Conservation (phyloP, 495 filamentous ascomycete species). For the Cercophora scortea region DNA sequence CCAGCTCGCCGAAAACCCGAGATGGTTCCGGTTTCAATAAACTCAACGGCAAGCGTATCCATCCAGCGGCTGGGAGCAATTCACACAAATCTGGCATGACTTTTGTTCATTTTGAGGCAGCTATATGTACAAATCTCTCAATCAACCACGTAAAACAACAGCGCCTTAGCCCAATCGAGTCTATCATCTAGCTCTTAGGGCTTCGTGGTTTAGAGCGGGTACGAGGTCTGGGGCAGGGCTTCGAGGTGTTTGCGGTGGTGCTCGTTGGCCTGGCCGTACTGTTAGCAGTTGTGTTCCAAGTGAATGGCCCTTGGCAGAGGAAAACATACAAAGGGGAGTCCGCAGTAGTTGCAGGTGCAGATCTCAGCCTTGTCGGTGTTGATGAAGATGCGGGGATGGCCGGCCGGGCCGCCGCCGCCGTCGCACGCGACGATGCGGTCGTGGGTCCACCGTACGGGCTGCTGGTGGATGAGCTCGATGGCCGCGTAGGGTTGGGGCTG, state of each 20-base stretch:
- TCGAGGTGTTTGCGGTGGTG: conserved; percentile 75
- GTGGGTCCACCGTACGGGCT: conserved; percentile 88
- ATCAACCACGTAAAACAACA: no score
- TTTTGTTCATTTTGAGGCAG: no score
- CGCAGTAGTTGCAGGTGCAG: conserved; percentile 82
- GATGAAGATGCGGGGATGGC: conserved; percentile 92
- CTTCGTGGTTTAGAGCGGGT: conserved; percentile 41
- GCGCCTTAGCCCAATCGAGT: background rate
- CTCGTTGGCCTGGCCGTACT: conserved; percentile 61
- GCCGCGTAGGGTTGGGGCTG: conserved; percentile 84
- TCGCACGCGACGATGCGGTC: conserved; percentile 77
- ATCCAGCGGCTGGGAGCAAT: no score
- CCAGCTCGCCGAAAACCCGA: no score
- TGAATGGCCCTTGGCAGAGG: background rate
- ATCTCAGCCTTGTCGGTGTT: conserved; percentile 97
- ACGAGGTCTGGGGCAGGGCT: conserved; percentile 68
- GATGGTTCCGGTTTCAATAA: no score
- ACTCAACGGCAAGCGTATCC: no score
- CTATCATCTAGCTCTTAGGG: background rate
- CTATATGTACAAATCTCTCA: no score
- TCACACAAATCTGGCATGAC: no score
- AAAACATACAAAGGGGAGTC: conserved; percentile 79
- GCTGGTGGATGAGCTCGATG: conserved; percentile 91
- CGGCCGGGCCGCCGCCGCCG: conserved; percentile 84
- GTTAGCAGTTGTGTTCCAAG: background rate